A percentile compares a stretch with the other conserved stretches of the same genome.
phyloP scores from a whole-genome alignment of 495 filamentous ascomycete genomes.

The Oleoguttula mirabilis region DNA sequence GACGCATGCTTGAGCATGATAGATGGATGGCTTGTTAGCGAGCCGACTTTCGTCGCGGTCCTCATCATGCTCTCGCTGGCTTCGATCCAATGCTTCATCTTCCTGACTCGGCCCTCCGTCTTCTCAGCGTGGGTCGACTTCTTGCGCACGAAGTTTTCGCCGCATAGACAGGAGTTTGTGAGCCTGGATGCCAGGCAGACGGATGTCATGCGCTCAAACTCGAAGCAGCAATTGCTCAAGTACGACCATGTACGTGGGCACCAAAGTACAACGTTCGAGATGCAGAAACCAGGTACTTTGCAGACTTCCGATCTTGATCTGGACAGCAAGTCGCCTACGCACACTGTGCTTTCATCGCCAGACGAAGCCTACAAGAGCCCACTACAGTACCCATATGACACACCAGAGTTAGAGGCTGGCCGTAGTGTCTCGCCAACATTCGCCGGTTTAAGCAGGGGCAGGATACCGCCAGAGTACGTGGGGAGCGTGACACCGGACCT shows the following conservation, averaged over 20 bases:
- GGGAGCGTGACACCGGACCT: constrained; percentile 5
- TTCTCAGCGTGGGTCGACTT: constrained; percentile 71
- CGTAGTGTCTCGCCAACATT: constrained; percentile 2
- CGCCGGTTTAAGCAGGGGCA: background rate
- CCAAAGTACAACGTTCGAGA: constrained; percentile 19
- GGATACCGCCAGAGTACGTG: constrained; percentile 1
- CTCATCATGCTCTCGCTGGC: constrained; percentile 69
- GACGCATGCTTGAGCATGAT: constrained; percentile 50
- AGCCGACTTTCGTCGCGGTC: constrained; percentile 68
- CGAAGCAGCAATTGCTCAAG: constrained; percentile 58
- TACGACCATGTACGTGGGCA: constrained; percentile 17
- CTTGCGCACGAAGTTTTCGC: constrained; percentile 35
- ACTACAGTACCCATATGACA: background rate
- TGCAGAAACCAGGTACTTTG: constrained; percentile 14
- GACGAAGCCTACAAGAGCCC: constrained; percentile 16
- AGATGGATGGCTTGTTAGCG: constrained; percentile 47
- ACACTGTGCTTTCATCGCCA: constrained; percentile 13
- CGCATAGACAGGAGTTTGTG: constrained; percentile 62
- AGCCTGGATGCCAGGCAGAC: constrained; percentile 69
- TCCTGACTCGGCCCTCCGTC: constrained; percentile 73
- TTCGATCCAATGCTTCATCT: constrained; percentile 71
- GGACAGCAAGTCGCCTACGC: constrained; percentile 1
- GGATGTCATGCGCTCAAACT: constrained; percentile 51
- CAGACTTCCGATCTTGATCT: constrained; percentile 2
- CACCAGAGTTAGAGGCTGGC: background rate